These are phyloP conservation scores for Cylindrotheca fusiformis DNA, from an alignment of 108 stramenopile species.

Conservation along the genomic window DNA sequence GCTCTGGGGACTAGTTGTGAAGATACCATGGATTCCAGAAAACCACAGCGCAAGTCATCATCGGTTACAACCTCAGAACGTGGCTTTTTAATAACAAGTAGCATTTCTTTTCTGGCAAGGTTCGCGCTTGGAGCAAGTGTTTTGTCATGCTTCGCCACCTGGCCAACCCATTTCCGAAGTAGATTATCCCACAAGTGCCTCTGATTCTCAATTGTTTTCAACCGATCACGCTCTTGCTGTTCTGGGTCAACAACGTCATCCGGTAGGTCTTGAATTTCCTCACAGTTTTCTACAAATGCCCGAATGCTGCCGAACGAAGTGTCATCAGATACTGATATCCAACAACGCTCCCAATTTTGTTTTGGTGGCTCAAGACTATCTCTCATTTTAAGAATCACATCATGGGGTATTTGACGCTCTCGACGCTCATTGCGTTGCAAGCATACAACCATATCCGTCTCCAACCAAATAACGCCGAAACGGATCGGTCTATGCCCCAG, in stretches of 20 bases:
- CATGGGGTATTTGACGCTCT: constrained; percentile 38
- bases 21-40: background rate
- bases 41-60: background rate
- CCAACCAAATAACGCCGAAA: constrained; percentile 50
- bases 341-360: constrained; percentile 29
- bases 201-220: constrained; percentile 37
- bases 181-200: constrained; percentile 46
- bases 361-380: constrained; percentile 58
- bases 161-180: constrained; percentile 53
- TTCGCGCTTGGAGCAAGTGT: constrained; percentile 46
- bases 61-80: background rate
- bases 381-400: constrained; percentile 55
- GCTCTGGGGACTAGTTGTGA: too few species aligned
- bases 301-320: constrained; percentile 5
- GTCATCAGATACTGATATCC: constrained; percentile 2
- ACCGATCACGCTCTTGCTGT: constrained; percentile 35
- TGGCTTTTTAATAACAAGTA: background rate
- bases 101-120: constrained; percentile 41
- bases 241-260: constrained; percentile 16
- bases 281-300: constrained; percentile 20
- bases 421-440: constrained; percentile 56
- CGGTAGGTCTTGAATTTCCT: constrained; percentile 13
- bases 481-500: constrained; percentile 28
- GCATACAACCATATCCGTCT: constrained; percentile 52
- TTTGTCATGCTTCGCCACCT: constrained; percentile 45